A percentile compares a stretch with the other conserved stretches of the same genome.
Evolutionary conservation across 495 filamentous ascomycete species (phyloP).

Genomic region (Pseudotulostoma volvatum): DNA sequence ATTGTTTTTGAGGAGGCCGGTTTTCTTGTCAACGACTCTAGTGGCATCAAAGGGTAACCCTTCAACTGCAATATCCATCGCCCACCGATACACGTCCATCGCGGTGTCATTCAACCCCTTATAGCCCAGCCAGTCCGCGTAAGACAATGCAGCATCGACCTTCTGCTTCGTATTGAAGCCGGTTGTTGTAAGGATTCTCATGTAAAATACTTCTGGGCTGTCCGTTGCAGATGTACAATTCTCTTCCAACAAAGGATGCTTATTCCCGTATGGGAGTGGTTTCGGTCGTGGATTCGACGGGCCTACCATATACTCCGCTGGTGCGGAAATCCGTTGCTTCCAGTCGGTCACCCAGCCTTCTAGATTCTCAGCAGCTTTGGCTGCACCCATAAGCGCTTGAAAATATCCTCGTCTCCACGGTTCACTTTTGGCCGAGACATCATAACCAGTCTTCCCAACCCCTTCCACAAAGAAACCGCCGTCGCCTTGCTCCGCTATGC

Average conservation of each 20-base stretch:
- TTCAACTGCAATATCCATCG: slow-evolving; percentile 47
- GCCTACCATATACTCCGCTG: slow-evolving; percentile 52
- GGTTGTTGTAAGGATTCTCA: slow-evolving; percentile 56
- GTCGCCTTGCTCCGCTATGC: slow-evolving; percentile 38
- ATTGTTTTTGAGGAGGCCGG: slow-evolving; percentile 40
- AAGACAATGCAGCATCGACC: slow-evolving; percentile 61
- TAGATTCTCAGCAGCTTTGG: slow-evolving; percentile 59
- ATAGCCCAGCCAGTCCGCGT: slow-evolving; percentile 69
- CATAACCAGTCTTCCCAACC: slow-evolving; percentile 41
- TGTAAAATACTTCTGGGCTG: slow-evolving; percentile 53
- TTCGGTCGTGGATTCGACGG: slow-evolving; percentile 70
- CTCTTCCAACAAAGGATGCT: slow-evolving; percentile 47
- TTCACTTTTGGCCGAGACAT: slow-evolving; percentile 59
- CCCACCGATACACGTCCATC: slow-evolving; percentile 54
- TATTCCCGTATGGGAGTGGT: slow-evolving; percentile 44
- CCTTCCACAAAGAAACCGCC: slow-evolving; percentile 39
- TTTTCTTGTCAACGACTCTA: slow-evolving; percentile 40
- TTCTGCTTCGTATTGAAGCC: slow-evolving; percentile 61
- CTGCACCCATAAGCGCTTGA: slow-evolving; percentile 58
- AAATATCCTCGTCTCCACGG: slow-evolving; percentile 74
- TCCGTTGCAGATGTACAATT: slow-evolving; percentile 50
- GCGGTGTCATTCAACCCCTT: slow-evolving; percentile 46
- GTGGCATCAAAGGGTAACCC: slow-evolving; percentile 27
- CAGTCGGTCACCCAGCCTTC: slow-evolving; percentile 61
- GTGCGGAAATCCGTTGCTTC: slow-evolving; percentile 46